phyloP scores from a whole-genome alignment of 1,139 yeast species.

The Sugiyamaella paludigena region DNA sequence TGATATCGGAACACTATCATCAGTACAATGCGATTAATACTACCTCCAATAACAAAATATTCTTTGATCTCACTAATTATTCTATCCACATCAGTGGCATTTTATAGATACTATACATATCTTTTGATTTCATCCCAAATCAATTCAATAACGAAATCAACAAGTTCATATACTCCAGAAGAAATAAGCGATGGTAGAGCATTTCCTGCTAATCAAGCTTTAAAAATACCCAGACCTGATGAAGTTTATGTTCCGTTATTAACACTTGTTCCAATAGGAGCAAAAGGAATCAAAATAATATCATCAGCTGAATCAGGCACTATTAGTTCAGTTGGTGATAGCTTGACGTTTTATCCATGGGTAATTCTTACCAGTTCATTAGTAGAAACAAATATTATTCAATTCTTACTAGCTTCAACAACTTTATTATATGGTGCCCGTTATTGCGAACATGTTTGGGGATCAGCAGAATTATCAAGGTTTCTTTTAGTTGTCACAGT shows the following conservation, averaged over 20 bases:
- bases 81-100: slow-evolving; percentile 37
- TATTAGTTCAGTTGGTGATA: slow-evolving; percentile 29
- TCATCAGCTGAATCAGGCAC: not conserved
- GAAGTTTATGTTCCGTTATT: slow-evolving; percentile 13
- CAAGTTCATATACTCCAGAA: not conserved
- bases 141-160: slow-evolving; percentile 7
- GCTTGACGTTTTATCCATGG: slow-evolving; percentile 56
- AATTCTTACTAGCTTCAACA: slow-evolving; percentile 49
- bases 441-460: slow-evolving; percentile 55
- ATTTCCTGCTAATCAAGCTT: slow-evolving; percentile 7
- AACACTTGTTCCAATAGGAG: slow-evolving; percentile 10
- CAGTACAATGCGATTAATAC: slow-evolving; percentile 1
- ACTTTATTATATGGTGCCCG: slow-evolving; percentile 55
- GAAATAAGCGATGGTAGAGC: slow-evolving; percentile 3
- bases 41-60: slow-evolving; percentile 20
- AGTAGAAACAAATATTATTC: slow-evolving; percentile 59
- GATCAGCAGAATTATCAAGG: slow-evolving; percentile 56
- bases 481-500: slow-evolving; percentile 59
- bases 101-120: slow-evolving; percentile 36
- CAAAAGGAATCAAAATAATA: not conserved
- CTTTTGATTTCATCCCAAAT: slow-evolving; percentile 21
- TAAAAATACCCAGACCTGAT: slow-evolving; percentile 12
- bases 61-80: slow-evolving; percentile 28
- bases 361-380: slow-evolving; percentile 68
- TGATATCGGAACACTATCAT: not conserved